Percentiles rank a stretch among this genome's conserved stretches.
Evolutionary conservation across 148 eudicot species (phyloP).

Genomic region (Persicaria maculosa): DNA sequence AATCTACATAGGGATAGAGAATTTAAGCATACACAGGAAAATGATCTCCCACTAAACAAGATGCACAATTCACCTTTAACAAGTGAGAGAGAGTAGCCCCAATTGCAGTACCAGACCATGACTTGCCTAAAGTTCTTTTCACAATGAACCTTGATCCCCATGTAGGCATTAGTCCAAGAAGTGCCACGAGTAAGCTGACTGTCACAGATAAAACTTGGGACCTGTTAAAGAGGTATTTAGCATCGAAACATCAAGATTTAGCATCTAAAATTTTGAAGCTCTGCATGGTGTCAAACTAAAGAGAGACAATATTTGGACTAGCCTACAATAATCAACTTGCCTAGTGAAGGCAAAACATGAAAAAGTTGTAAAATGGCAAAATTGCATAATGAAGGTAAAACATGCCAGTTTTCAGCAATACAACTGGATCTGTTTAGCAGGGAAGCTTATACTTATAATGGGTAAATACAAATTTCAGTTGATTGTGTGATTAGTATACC

Average conservation of each 20-base stretch:
- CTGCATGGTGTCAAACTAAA: neutral
- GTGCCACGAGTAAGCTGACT: constrained; percentile 45
- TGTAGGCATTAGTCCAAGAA: constrained; percentile 52
- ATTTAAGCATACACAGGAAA: neutral
- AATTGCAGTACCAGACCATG: constrained; percentile 71
- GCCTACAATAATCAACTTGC: neutral
- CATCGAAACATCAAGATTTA: constrained; percentile 1
- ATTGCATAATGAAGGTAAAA: constrained; percentile 1
- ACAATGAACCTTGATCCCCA: constrained; percentile 43
- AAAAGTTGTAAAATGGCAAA: neutral
- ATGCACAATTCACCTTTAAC: constrained; percentile 40
- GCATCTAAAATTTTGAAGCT: neutral
- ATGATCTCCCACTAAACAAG: neutral
- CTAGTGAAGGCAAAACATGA: neutral
- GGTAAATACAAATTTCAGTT: too few relatives aligned
- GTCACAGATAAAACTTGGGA: constrained; percentile 31
- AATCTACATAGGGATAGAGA: neutral
- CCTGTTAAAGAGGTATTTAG: constrained; percentile 31
- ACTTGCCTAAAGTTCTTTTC: constrained; percentile 49
- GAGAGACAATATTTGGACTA: neutral
- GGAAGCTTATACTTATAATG: too few relatives aligned
- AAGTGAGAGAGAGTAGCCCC: constrained; percentile 55
- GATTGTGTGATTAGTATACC: too few relatives aligned
- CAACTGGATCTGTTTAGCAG: too few relatives aligned
- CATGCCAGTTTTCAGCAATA: neutral